Evolutionary conservation across 2,329 filamentous ascomycete species (phyloP), one percentile per base, ranked within the genome.

Genomic region (Pestalotiopsis sp.): DNA sequence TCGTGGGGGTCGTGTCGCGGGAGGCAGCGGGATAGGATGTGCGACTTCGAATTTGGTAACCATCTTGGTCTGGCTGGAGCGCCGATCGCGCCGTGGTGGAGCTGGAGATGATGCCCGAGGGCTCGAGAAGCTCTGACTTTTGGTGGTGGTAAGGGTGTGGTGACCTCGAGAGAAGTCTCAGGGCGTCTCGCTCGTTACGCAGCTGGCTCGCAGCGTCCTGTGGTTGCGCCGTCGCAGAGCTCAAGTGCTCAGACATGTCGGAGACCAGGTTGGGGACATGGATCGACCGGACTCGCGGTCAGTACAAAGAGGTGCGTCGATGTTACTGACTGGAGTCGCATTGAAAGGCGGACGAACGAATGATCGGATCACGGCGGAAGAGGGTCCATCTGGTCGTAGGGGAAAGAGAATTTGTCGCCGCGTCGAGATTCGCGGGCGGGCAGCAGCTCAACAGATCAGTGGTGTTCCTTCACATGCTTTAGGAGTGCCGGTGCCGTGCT

Each of bases 61-160:
- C 75, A 72, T 69, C 73, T 62, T 70, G 20, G 25, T 31, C 41
- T 12, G 36, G 40, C 36, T 56, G 65, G n/a, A 14, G 25, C 12
- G 25, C 41, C 12, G 63, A 57, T 20, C 14, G 63, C 20, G 63
- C 63, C 6, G 63, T 66, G 25, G 20, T 66, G 23, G 41, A 58
- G 63, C 41, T 66, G 23, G 63, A 38, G 63, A 66, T 56, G 14
- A 25, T 56, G 7, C 52, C 63, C 25, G 45, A 82, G 63, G 86
- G 79, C 69, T 89, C 83, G 25, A 85, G 84, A 13, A 90, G 81
- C 74, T 90, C 88, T 72, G 80, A 83, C 69, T 82, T 85, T 68
- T 87, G 88, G 74, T 86, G 88, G 75, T 89, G 88, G 74, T 92
- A 92, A 1, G 91, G 91, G 77, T 92, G 89, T 61, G 91, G 90